Evolutionary conservation across 2,329 filamentous ascomycete species (phyloP), one percentile per base, ranked within the genome.

Genomic region (Penicillium concentricum): DNA sequence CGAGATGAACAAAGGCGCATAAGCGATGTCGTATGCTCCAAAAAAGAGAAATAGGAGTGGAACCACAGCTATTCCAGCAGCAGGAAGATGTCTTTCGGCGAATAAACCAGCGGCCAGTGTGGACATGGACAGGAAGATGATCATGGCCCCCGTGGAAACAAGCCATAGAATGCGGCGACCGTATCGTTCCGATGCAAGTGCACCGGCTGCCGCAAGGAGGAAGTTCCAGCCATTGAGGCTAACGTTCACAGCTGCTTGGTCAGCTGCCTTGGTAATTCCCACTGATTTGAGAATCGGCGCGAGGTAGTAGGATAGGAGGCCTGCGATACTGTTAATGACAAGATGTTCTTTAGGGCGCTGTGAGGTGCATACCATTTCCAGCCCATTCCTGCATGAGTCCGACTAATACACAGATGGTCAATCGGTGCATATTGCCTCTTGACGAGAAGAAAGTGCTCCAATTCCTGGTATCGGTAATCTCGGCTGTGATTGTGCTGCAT

Each of bases 11-110:
- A 71, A 56, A n/a, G 66, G 64, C 44, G 66, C 59, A 48, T 66
- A 71, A 28, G 64, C 70, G 13, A 73, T 62, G 58, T 69, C 61
- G 58, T 70, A 73, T 54, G 70, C 57, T 34, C 65, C 59, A 41
- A 62, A 66, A 65, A 72, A 66, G 44, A 72, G 50, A 53, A 72
- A 76, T 34, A 76, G 67, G 54, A 75, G 70, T 1, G 71, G 69
- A 15, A 75, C 64, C 2, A 73, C 72, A 1, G 72, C 69, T 46
- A 69, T 61, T 0, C 66, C 70, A 0, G 69, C 67, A 12, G 59
- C 56, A 1, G 58, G 32, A 5, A 67, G 55, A 24, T 64, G 47
- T 45, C 62, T 48, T 57, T 70, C 65, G 18, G 63, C 37, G 46
- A 63, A 65, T 1, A 67, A 50, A 28, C 61, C 64, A 8, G 63